Evolutionary conservation across 2,329 filamentous ascomycete genomes (phyloP).

Genomic region (Paramyrothecium sp.): DNA sequence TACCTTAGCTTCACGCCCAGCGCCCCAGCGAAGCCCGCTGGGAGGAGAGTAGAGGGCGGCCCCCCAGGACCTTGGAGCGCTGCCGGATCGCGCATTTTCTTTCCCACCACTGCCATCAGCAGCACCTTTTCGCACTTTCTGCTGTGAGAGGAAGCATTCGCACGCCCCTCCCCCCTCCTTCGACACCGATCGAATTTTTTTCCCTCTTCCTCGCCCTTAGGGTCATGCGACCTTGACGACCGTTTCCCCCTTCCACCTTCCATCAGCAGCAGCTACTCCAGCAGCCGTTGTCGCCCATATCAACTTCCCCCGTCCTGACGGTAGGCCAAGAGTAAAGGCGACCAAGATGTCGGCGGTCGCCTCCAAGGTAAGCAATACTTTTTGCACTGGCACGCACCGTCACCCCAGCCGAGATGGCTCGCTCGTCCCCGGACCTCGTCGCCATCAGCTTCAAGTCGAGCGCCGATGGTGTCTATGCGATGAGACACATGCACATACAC

Average conservation of each 20-base stretch:
- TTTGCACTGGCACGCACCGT: not conserved
- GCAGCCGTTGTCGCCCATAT: constrained; percentile 27
- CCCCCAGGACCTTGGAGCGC: too few relatives aligned
- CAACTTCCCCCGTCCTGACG: constrained; percentile 30
- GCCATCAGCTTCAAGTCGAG: not conserved
- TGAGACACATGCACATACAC: too few relatives aligned
- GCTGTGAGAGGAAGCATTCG: not conserved
- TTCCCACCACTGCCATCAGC: not conserved
- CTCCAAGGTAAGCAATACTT: constrained; percentile 46
- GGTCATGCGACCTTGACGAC: constrained; percentile 37
- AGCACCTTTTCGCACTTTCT: not conserved
- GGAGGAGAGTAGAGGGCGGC: too few relatives aligned
- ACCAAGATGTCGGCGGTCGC: constrained; percentile 58
- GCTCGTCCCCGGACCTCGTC: constrained; percentile 3
- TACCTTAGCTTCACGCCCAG: not conserved
- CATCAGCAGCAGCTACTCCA: constrained; percentile 22
- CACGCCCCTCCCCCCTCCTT: constrained; percentile 11
- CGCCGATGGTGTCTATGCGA: too few relatives aligned
- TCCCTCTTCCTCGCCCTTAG: constrained; percentile 21
- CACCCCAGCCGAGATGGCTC: constrained; percentile 1
- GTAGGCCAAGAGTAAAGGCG: constrained; percentile 51
- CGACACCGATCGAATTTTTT: constrained; percentile 3
- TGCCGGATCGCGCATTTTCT: constrained; percentile 1
- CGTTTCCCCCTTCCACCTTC: constrained; percentile 26
- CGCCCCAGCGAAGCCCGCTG: not conserved